phyloP scores from a whole-genome alignment of 2,329 filamentous ascomycete species.

The Fusarium nodosum region DNA sequence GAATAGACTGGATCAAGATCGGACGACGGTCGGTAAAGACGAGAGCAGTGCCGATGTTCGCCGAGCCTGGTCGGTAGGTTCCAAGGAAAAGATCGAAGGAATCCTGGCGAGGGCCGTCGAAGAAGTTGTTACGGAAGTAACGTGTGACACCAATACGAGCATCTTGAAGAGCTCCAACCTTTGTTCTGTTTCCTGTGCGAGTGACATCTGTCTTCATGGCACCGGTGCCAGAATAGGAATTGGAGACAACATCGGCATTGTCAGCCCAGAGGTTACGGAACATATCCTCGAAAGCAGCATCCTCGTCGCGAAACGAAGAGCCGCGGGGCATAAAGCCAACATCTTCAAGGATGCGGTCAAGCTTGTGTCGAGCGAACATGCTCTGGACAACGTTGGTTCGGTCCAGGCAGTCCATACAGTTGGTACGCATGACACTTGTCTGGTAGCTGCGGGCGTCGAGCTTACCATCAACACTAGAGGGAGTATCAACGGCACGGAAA shows the following conservation, averaged over 20 bases:
- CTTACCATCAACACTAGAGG: constrained; percentile 75
- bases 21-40: constrained; percentile 90
- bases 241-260: constrained; percentile 95
- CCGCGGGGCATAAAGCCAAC: constrained; percentile 82
- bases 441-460: constrained; percentile 86
- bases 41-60: constrained; percentile 76
- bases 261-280: constrained; percentile 99
- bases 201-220: constrained; percentile 99
- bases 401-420: constrained; percentile 99
- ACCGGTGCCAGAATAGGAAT: constrained; percentile 93
- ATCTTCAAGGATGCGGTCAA: constrained; percentile 90
- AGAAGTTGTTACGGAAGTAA: constrained; percentile 94
- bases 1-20: constrained; percentile 90
- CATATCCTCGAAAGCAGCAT: constrained; percentile 84
- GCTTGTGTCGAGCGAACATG: constrained; percentile 90
- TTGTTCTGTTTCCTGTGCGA: constrained; percentile 90
- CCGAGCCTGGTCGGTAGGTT: constrained; percentile 80
- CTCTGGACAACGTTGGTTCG: constrained; percentile 98
- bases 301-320: constrained; percentile 80
- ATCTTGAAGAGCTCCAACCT: constrained; percentile 86
- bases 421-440: constrained; percentile 92
- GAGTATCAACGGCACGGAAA: constrained; percentile 91
- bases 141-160: constrained; percentile 88
- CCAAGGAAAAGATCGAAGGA: constrained; percentile 95
- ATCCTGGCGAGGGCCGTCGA: constrained; percentile 93